Evolutionary conservation across 768 basidiomycete genomes (phyloP).

Genomic region (Pisolithus microcarpus): DNA sequence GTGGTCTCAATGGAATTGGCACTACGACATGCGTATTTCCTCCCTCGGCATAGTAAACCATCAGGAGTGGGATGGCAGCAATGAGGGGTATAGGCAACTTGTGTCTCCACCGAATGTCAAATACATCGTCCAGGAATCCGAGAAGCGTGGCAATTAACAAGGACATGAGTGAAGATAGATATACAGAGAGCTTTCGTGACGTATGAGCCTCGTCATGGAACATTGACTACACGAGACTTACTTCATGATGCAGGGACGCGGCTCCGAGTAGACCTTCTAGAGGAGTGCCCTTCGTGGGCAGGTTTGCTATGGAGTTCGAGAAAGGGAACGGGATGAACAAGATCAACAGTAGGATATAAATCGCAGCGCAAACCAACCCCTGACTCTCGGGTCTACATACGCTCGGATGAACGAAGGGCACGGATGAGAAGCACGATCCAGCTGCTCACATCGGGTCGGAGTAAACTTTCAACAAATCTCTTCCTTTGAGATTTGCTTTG

Average conservation of each 20-base stretch:
- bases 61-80: slow-evolving; percentile 87
- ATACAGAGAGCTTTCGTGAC: slow-evolving; percentile 67
- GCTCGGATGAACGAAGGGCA: background rate
- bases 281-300: slow-evolving; percentile 34
- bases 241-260: slow-evolving; percentile 69
- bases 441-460: slow-evolving; percentile 56
- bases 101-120: slow-evolving; percentile 97
- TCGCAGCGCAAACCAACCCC: slow-evolving; percentile 82
- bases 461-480: slow-evolving; percentile 81
- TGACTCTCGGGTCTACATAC: slow-evolving; percentile 82
- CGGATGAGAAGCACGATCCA: too few species aligned
- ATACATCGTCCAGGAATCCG: slow-evolving; percentile 95
- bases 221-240: slow-evolving; percentile 21
- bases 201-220: background rate
- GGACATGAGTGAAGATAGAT: slow-evolving; percentile 88
- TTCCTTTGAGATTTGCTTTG: slow-evolving; percentile 74
- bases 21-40: slow-evolving; percentile 93
- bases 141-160: slow-evolving; percentile 88
- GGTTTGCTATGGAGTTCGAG: slow-evolving; percentile 56
- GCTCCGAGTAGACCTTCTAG: slow-evolving; percentile 41
- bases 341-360: slow-evolving; percentile 82
- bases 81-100: slow-evolving; percentile 96
- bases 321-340: slow-evolving; percentile 96
- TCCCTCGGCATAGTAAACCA: slow-evolving; percentile 93
- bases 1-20: slow-evolving; percentile 67